Conservation (phyloP, 768 basidiomycete species). For the Boletus subcaerulescens region DNA sequence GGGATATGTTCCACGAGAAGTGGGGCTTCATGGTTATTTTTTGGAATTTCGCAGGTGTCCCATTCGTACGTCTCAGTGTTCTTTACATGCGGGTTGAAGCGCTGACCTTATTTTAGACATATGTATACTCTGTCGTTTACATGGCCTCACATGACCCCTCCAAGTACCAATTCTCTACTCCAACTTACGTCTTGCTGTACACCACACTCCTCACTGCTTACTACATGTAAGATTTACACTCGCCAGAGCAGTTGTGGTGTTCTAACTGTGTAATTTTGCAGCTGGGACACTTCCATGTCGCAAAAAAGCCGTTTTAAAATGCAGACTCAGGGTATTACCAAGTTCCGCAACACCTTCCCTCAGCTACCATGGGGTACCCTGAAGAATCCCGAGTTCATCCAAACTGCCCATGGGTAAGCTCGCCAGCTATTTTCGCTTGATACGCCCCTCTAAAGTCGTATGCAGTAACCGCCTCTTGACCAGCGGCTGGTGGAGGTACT, state of each 20-base stretch:
- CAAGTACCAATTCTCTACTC: slow-evolving; percentile 81
- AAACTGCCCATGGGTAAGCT: slow-evolving; percentile 86
- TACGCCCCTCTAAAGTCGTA: slow-evolving; percentile 6
- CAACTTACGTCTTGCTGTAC: slow-evolving; percentile 70
- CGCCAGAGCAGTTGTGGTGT: not conserved
- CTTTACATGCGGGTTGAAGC: not conserved
- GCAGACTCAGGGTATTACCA: slow-evolving; percentile 86
- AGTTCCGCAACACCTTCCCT: slow-evolving; percentile 90
- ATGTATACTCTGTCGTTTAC: slow-evolving; percentile 96
- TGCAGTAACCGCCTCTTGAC: slow-evolving; percentile 85
- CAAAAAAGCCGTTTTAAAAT: slow-evolving; percentile 99
- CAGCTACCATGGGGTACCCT: slow-evolving; percentile 81
- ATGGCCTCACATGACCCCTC: slow-evolving; percentile 94
- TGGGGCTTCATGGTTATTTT: slow-evolving; percentile 99
- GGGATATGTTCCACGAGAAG: slow-evolving; percentile 99
- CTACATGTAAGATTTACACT: slow-evolving; percentile 59
- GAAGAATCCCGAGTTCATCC: slow-evolving; percentile 85
- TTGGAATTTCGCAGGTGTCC: slow-evolving; percentile 94
- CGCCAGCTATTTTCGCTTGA: not conserved
- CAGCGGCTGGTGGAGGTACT: slow-evolving; percentile 92
- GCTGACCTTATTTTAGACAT: slow-evolving; percentile 55
- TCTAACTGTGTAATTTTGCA: slow-evolving; percentile 28
- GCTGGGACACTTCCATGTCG: slow-evolving; percentile 93
- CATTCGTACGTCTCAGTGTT: slow-evolving; percentile 64
- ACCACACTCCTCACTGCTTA: slow-evolving; percentile 78